A percentile compares a stretch with the other conserved stretches of the same genome.
Evolutionary conservation across 768 basidiomycete species (phyloP).

Genomic region (Trametes sanguinea): DNA sequence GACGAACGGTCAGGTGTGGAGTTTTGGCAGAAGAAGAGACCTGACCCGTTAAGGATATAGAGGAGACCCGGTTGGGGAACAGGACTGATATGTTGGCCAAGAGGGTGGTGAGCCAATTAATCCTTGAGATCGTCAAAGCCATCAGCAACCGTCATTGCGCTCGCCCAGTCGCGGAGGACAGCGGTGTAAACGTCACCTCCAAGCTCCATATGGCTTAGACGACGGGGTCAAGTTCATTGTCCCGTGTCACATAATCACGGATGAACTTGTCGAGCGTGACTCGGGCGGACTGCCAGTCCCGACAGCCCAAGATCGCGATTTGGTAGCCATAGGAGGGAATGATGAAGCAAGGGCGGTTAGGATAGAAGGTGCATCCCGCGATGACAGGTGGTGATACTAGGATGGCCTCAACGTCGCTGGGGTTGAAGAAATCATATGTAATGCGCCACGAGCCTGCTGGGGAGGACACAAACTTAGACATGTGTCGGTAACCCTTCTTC

Average conservation of each 20-base stretch:
- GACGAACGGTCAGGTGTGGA: no score
- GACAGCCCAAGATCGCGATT: not conserved
- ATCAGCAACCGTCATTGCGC: not conserved
- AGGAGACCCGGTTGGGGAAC: not conserved
- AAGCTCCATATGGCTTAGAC: not conserved
- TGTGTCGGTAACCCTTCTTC: not conserved
- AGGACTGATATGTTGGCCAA: not conserved
- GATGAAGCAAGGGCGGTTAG: not conserved
- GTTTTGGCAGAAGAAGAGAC: no score
- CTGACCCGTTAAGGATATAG: not conserved
- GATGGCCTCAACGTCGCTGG: not conserved
- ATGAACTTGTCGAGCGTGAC: not conserved
- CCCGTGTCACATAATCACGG: not conserved
- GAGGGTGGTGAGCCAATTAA: not conserved
- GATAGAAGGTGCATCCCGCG: not conserved
- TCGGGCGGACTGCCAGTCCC: not conserved
- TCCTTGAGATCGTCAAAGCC: not conserved
- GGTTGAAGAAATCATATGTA: not conserved
- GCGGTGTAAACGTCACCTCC: slow-evolving; percentile 8
- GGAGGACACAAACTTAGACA: not conserved
- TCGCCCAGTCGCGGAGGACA: slow-evolving; percentile 2
- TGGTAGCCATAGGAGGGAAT: not conserved
- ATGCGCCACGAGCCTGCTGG: not conserved
- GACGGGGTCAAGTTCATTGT: not conserved
- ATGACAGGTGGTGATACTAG: not conserved